Percentiles rank a stretch among this genome's conserved stretches.
These are phyloP conservation scores for Leptomonas pyrrhocoris DNA, from an alignment of 208 protist species.

Conservation along the genomic window DNA sequence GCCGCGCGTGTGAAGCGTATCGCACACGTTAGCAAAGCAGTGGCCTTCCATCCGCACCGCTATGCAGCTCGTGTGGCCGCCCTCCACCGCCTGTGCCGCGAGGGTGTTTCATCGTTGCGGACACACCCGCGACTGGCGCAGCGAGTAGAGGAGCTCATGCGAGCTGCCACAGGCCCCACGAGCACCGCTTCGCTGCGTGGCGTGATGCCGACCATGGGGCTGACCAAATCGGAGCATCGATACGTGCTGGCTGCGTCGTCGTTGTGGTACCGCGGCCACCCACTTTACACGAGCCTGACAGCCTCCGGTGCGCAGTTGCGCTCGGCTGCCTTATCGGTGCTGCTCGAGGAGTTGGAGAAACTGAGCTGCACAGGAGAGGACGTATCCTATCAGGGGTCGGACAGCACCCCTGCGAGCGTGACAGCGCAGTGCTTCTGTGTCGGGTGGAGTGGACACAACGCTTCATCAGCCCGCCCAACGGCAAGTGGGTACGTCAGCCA, in stretches of 20 bases:
- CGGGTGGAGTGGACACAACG: neutral
- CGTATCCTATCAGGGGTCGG: neutral
- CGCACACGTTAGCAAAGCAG: neutral
- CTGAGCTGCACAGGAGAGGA: neutral
- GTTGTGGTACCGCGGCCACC: constrained; percentile 41
- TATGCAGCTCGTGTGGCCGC: constrained; percentile 11
- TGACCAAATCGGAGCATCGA: constrained; percentile 16
- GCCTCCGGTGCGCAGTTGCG: constrained; percentile 31
- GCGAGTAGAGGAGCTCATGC: constrained; percentile 43
- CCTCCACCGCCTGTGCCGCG: constrained; percentile 37
- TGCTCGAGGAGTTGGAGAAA: constrained; percentile 28
- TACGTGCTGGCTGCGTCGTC: constrained; percentile 21
- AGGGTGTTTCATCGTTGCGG: constrained; percentile 35
- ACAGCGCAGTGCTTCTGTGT: constrained; percentile 11
- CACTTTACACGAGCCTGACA: constrained; percentile 25
- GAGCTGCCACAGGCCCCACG: constrained; percentile 34
- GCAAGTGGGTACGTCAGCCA: constrained; percentile 22
- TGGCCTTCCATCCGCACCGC: neutral
- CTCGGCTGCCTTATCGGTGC: constrained; percentile 45
- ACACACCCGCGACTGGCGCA: constrained; percentile 23
- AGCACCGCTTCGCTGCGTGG: constrained; percentile 45
- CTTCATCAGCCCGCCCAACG: neutral
- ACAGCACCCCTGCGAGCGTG: constrained; percentile 11
- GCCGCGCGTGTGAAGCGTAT: constrained; percentile 31
- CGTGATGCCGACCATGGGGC: constrained; percentile 31